These are phyloP conservation scores for Cajanus cajan DNA, from an alignment of 306 rosid genomes.

Conservation along the genomic window DNA sequence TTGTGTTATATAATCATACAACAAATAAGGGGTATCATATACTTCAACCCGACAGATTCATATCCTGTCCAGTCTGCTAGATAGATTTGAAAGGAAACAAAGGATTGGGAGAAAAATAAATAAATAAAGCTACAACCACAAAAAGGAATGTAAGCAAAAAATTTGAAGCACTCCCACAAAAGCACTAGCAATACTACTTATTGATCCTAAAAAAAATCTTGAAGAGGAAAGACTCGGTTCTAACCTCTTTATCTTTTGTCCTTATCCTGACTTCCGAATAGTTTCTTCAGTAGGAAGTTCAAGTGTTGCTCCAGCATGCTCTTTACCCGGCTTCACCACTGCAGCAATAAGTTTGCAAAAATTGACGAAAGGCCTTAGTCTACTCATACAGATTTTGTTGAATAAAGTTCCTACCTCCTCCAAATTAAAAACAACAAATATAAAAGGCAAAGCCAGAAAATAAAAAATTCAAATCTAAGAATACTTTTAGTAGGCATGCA, in stretches of 20 bases:
- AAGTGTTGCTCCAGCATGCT: conserved; percentile 86
- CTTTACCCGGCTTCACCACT: conserved; percentile 76
- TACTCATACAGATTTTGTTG: background rate
- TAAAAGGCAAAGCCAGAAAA: background rate
- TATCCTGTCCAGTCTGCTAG: background rate
- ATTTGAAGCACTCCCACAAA: conserved; percentile 10
- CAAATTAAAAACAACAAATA: background rate
- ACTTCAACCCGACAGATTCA: background rate
- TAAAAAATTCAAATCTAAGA: background rate
- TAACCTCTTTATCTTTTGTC: conserved; percentile 30
- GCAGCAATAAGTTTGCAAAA: conserved; percentile 33
- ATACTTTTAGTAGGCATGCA: background rate
- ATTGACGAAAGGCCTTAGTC: background rate
- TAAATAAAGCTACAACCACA: conserved; percentile 11
- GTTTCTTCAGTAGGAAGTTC: conserved; percentile 83
- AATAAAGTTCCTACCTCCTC: background rate
- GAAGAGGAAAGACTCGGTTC: background rate
- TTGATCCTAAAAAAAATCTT: conserved; percentile 19
- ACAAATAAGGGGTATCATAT: conserved; percentile 24
- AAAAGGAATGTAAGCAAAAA: conserved; percentile 21
- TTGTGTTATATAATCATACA: conserved; percentile 18
- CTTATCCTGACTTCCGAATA: conserved; percentile 30
- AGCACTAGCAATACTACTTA: conserved; percentile 15
- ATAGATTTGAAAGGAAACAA: conserved; percentile 18
- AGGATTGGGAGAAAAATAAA: background rate